These are phyloP conservation scores for Entomortierella lignicola DNA, from an alignment of 192 early-diverging fungal species.

Conservation along the genomic window DNA sequence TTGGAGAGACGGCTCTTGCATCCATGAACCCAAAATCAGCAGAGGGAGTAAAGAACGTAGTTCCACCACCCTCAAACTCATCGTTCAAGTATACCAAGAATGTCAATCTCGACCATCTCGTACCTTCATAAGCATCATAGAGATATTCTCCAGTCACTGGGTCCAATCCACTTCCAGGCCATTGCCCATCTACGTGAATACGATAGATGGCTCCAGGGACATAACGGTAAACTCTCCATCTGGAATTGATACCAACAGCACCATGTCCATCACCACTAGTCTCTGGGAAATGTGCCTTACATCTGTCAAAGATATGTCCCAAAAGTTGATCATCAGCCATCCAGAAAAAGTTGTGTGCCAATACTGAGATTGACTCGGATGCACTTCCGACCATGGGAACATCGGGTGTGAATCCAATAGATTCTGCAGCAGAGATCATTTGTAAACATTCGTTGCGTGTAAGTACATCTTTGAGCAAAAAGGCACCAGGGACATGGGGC, in stretches of 20 bases:
- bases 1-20: conserved; percentile 37
- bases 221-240: conserved; percentile 75
- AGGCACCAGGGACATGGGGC: conserved; percentile 67
- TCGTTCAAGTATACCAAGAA: conserved; percentile 63
- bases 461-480: conserved; percentile 67
- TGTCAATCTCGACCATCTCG: conserved; percentile 52
- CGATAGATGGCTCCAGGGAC: conserved; percentile 73
- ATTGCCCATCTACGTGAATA: conserved; percentile 76
- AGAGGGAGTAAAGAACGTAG: conserved; percentile 54
- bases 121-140: conserved; percentile 63
- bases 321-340: conserved; percentile 69
- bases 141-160: conserved; percentile 65
- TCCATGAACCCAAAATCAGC: conserved; percentile 52
- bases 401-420: conserved; percentile 73
- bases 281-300: conserved; percentile 63
- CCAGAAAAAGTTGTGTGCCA: conserved; percentile 79
- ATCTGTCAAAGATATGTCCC: conserved; percentile 61
- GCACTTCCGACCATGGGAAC: conserved; percentile 67
- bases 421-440: conserved; percentile 67
- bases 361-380: conserved; percentile 59
- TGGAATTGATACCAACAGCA: conserved; percentile 67
- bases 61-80: conserved; percentile 64
- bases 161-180: conserved; percentile 70
- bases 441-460: conserved; percentile 64
- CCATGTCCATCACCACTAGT: conserved; percentile 51